phyloP scores from a whole-genome alignment of 352 stramenopile genomes.

The Pythium aquatile region DNA sequence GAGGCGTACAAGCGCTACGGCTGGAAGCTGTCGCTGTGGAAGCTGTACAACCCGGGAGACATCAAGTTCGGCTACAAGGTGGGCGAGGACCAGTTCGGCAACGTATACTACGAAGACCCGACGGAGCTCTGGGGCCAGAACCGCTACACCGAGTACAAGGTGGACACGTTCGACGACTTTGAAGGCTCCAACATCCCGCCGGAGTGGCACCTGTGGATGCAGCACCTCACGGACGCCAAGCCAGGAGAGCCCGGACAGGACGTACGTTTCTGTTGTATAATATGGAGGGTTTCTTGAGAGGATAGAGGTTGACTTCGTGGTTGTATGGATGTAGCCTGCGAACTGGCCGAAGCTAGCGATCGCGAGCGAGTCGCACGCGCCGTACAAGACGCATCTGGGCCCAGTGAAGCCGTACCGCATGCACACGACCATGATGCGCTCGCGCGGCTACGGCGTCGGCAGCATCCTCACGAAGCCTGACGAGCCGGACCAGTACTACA shows the following conservation, averaged over 20 bases:
- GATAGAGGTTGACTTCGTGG: neutral
- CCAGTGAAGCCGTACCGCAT: slow-evolving; percentile 63
- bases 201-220: slow-evolving; percentile 86
- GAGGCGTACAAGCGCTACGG: slow-evolving; percentile 82
- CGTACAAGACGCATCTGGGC: slow-evolving; percentile 69
- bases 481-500: slow-evolving; percentile 82
- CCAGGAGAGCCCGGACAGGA: slow-evolving; percentile 62
- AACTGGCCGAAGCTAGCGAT: slow-evolving; percentile 75
- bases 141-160: slow-evolving; percentile 83
- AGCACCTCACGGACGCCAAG: slow-evolving; percentile 71
- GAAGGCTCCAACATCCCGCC: slow-evolving; percentile 75
- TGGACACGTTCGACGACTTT: slow-evolving; percentile 79
- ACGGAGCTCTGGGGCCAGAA: slow-evolving; percentile 73
- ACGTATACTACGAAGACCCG: slow-evolving; percentile 88
- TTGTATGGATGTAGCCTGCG: slow-evolving; percentile 35
- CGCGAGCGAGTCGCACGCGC: slow-evolving; percentile 53
- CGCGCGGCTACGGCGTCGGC: slow-evolving; percentile 77
- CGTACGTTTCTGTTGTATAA: slow-evolving; percentile 27
- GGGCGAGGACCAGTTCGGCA: slow-evolving; percentile 79
- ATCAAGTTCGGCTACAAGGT: slow-evolving; percentile 87
- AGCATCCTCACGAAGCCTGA: slow-evolving; percentile 55
- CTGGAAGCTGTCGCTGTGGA: slow-evolving; percentile 80
- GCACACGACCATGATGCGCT: slow-evolving; percentile 76
- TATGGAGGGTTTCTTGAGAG: too few relatives aligned
- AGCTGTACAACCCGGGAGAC: slow-evolving; percentile 86